These are phyloP conservation scores for Tulasnella calospora DNA, from an alignment of 768 basidiomycete genomes.

Conservation along the genomic window DNA sequence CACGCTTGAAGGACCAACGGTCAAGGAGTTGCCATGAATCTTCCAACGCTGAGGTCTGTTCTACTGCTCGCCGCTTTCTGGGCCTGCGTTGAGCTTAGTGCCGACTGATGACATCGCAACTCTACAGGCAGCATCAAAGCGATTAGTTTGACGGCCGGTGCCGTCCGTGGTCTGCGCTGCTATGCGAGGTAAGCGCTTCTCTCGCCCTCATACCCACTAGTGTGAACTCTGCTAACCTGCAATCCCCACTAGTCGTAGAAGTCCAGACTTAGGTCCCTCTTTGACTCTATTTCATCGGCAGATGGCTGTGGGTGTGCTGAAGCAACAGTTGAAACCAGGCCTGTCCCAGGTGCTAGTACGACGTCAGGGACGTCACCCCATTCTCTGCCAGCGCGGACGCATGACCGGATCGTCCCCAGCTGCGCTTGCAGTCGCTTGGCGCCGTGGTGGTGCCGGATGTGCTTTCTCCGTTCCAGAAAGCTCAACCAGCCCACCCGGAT, in stretches of 20 bases:
- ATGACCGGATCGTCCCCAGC: not conserved
- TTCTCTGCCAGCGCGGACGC: not conserved
- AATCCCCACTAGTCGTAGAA: not conserved
- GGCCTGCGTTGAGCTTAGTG: too few species aligned
- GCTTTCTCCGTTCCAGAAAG: not conserved
- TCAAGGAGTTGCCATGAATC: too few species aligned
- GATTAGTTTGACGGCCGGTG: too few species aligned
- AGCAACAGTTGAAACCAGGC: not conserved
- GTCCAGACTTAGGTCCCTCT: not conserved
- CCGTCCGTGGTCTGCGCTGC: too few species aligned
- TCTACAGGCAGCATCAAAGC: too few species aligned
- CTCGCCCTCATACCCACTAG: too few species aligned
- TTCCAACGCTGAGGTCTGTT: too few species aligned
- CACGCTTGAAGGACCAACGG: too few species aligned
- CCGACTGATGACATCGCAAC: too few species aligned
- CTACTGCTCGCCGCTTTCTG: too few species aligned
- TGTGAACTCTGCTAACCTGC: too few species aligned
- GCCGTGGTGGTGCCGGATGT: not conserved
- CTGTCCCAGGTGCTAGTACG: not conserved
- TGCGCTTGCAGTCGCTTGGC: not conserved
- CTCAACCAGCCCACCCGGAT: not conserved
- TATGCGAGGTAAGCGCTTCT: too few species aligned
- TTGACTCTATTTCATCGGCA: not conserved
- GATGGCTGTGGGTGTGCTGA: not conserved
- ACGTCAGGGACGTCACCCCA: not conserved